A percentile compares a stretch with the other conserved stretches of the same genome.
These are phyloP conservation scores for Davidsoniella australis DNA, from an alignment of 2,329 filamentous ascomycete genomes.

Conservation along the genomic window DNA sequence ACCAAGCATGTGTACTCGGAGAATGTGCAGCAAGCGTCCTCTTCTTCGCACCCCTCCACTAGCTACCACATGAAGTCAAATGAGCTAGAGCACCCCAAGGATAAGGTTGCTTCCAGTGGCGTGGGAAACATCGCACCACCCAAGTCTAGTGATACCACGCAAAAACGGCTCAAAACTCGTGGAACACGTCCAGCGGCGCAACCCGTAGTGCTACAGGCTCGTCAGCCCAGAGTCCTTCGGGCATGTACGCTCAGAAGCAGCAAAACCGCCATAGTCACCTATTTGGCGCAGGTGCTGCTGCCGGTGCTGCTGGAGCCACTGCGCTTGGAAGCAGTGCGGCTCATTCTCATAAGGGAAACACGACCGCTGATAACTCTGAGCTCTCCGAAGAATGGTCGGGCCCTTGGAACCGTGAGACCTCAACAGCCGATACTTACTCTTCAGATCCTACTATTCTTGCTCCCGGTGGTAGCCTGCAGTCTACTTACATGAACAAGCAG, in stretches of 20 bases:
- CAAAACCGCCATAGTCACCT: not conserved
- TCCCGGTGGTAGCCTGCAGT: not conserved
- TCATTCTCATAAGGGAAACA: not conserved
- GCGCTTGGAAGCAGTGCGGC: not conserved
- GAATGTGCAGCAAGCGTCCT: not conserved
- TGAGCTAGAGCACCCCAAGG: constrained; percentile 6
- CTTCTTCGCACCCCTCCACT: not conserved
- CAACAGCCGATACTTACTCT: not conserved
- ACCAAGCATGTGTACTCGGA: constrained; percentile 1
- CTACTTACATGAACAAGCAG: not conserved
- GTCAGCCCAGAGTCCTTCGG: no score
- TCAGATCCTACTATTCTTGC: not conserved
- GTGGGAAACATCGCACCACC: not conserved
- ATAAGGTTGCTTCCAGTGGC: not conserved
- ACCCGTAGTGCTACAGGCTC: not conserved
- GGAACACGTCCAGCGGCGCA: not conserved
- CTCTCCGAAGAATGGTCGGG: constrained; percentile 12
- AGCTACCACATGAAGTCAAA: constrained; percentile 7
- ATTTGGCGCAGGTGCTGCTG: not conserved
- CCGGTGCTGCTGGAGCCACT: not conserved
- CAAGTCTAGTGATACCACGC: no score
- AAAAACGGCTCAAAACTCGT: no score
- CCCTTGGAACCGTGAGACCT: constrained; percentile 8
- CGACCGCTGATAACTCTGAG: not conserved
- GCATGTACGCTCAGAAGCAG: no score